Evolutionary conservation across 75 land plant species (phyloP), one percentile per base, ranked within the genome.

Genomic region (Ceratopteris richardii): DNA sequence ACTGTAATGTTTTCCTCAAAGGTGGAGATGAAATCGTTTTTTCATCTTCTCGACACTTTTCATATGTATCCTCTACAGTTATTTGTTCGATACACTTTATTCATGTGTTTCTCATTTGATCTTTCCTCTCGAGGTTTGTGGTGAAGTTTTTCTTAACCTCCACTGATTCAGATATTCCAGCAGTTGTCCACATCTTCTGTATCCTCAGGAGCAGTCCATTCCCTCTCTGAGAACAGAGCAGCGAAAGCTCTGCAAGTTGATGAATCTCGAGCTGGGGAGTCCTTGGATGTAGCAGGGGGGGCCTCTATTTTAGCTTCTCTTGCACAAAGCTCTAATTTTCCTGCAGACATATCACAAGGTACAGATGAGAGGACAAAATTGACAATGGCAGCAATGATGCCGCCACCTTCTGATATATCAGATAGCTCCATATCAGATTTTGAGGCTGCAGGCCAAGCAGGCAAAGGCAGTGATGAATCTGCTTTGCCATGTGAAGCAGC

Each of bases 61-160:
- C 91, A 28, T 87, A 83, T 73, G 91, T 87, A 87, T 87, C 91
- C 91, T 66, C 64, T 23, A 80, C n/a, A 79, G 58, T 51, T 67
- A 26, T 70, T 80, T 62, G 29, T 80, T 16, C 69, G 80, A 30
- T 85, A 77, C 40, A 66, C n/a, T n/a, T n/a, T n/a, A n/a, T n/a
- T n/a, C n/a, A n/a, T n/a, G n/a, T n/a, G n/a, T n/a, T n/a, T n/a
- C n/a, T n/a, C n/a, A n/a, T n/a, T n/a, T n/a, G n/a, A n/a, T n/a
- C n/a, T n/a, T n/a, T n/a, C n/a, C n/a, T n/a, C n/a, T n/a, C n/a
- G n/a, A n/a, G n/a, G n/a, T n/a, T n/a, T n/a, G n/a, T n/a, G n/a
- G n/a, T n/a, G n/a, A n/a, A n/a, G n/a, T 33, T 33, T 33, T 33
- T 33, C 3, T 33, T 33, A 33, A 33, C 37, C 9, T 9, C 37